Conservation (phyloP, 192 early-diverging fungal genomes). For the Entophlyctis helioformis region DNA sequence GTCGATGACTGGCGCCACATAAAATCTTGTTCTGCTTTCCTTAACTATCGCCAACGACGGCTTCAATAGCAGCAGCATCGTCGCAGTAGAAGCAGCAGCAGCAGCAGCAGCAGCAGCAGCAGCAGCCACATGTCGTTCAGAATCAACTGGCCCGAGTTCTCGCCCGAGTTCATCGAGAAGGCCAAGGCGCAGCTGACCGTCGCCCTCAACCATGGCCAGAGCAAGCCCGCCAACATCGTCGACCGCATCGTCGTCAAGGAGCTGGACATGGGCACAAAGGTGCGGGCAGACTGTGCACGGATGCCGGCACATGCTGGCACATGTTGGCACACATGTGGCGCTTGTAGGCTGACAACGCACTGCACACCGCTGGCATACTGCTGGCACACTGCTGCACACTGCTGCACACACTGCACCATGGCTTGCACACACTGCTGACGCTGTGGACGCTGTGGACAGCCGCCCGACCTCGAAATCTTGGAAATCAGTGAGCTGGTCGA, state of each 20-base stretch:
- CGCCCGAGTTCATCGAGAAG: conserved; percentile 72
- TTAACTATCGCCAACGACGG: too few species aligned
- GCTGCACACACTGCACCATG: too few species aligned
- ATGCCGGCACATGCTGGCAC: background rate
- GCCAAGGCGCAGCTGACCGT: conserved; percentile 75
- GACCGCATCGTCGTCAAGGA: conserved; percentile 86
- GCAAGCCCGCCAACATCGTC: conserved; percentile 87
- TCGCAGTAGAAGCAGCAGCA: too few species aligned
- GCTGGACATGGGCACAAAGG: conserved; percentile 89
- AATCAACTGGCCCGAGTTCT: conserved; percentile 93
- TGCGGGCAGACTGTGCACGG: background rate
- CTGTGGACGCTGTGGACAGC: too few species aligned
- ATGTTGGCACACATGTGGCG: too few species aligned
- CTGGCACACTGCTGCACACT: too few species aligned
- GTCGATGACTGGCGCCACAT: too few species aligned
- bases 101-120: too few species aligned
- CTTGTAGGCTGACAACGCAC: conserved; percentile 2
- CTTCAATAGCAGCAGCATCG: too few species aligned
- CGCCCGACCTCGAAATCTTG: conserved; percentile 94
- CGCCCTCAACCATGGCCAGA: conserved; percentile 88
- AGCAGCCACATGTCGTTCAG: conserved; percentile 69
- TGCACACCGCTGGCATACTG: too few species aligned
- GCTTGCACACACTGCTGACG: too few species aligned
- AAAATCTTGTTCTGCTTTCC: too few species aligned
- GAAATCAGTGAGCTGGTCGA: conserved; percentile 94